phyloP scores from a whole-genome alignment of 768 basidiomycete species.

The Collybia mongolica region DNA sequence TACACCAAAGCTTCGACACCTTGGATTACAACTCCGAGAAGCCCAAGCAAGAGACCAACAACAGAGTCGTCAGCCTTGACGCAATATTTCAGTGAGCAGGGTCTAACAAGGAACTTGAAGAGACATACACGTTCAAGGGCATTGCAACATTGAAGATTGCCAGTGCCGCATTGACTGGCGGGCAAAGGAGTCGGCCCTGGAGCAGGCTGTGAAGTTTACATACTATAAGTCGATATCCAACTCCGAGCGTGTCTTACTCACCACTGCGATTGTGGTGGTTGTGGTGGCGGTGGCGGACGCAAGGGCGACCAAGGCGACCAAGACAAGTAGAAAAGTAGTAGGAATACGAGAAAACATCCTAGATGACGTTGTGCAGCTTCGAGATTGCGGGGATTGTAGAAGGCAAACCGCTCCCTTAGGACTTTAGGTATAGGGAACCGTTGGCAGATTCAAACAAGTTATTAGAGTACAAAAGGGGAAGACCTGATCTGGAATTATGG shows the following conservation, averaged over 20 bases:
- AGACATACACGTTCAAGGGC: conserved; percentile 20
- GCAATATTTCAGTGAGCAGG: not conserved
- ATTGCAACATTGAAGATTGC: conserved; percentile 24
- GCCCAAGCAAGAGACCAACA: conserved; percentile 20
- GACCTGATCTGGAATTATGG: no score
- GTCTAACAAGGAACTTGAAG: not conserved
- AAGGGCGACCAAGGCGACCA: conserved; percentile 15
- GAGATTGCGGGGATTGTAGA: no score
- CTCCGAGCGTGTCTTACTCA: conserved; percentile 6
- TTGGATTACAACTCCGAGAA: conserved; percentile 22
- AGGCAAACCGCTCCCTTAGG: no score
- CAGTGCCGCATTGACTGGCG: conserved; percentile 19
- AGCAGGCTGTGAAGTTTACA: not conserved
- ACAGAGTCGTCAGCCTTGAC: conserved; percentile 19
- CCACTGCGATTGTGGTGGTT: conserved; percentile 11
- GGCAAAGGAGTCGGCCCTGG: conserved; percentile 14
- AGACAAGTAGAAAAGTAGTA: conserved; percentile 10
- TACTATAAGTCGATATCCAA: not conserved
- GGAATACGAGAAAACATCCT: conserved; percentile 16
- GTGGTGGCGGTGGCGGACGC: conserved; percentile 20
- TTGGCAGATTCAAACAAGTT: not conserved
- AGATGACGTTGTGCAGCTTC: no score
- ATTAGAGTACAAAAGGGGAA: no score
- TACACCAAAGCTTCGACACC: conserved; percentile 27
- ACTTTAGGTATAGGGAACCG: no score